phyloP scores from a whole-genome alignment of 1,284 basidiomycete species.

The Singerocomus inundabilis region DNA sequence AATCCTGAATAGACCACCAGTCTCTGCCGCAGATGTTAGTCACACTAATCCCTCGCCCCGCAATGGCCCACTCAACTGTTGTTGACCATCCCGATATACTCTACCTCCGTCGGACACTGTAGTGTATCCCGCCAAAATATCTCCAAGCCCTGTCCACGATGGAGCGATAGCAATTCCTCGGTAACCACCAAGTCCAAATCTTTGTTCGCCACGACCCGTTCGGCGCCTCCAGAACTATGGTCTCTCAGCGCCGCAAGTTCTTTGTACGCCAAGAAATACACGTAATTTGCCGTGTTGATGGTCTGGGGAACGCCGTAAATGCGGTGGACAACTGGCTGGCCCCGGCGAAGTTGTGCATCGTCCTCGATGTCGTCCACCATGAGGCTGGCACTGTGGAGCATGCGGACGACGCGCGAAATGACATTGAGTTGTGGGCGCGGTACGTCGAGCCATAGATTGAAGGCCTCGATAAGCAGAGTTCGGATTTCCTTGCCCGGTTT shows the following conservation, averaged over 20 bases:
- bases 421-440: constrained; percentile 67
- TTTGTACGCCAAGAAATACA: constrained; percentile 89
- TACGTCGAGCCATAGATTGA: constrained; percentile 92
- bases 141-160: constrained; percentile 95
- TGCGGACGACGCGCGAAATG: constrained; percentile 82
- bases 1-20: constrained; percentile 90
- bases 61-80: constrained; percentile 64
- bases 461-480: constrained; percentile 86
- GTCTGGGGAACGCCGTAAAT: constrained; percentile 97
- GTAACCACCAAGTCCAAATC: constrained; percentile 72
- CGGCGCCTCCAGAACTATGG: constrained; percentile 17
- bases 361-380: constrained; percentile 99
- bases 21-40: constrained; percentile 58
- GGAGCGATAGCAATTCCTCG: constrained; percentile 88
- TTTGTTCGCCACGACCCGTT: constrained; percentile 35
- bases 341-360: constrained; percentile 85
- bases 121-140: constrained; percentile 93
- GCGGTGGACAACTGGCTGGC: constrained; percentile 89
- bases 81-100: constrained; percentile 96
- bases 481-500: constrained; percentile 95
- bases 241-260: constrained; percentile 66
- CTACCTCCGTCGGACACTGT: constrained; percentile 90
- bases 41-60: neutral
- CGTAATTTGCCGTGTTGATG: constrained; percentile 97
- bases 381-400: constrained; percentile 93